Percentiles rank a stretch among this genome's conserved stretches.
Conservation (phyloP, 169 alveolate genomes). For the Perkinsus marinus region DNA sequence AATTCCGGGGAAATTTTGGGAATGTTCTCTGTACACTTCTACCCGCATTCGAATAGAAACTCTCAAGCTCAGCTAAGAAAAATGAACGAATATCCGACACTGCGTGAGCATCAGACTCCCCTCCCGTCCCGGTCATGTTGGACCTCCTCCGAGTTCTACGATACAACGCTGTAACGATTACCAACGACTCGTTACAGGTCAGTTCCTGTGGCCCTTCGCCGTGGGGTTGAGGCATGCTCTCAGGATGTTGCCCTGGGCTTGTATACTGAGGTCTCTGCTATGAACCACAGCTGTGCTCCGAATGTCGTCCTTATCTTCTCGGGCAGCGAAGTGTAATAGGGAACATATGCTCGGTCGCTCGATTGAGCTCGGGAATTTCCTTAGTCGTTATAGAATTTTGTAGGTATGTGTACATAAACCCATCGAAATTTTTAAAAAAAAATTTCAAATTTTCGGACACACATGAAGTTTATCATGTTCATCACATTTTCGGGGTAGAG, state of each 20-base stretch:
- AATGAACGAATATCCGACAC: too few species aligned
- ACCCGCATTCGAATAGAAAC: too few species aligned
- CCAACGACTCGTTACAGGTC: background rate
- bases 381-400: too few species aligned
- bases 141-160: background rate
- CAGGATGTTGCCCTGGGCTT: background rate
- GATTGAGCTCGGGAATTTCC: too few species aligned
- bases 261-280: background rate
- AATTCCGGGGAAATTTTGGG: too few species aligned
- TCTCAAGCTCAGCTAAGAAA: too few species aligned
- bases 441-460: too few species aligned
- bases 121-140: background rate
- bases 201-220: background rate
- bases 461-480: too few species aligned
- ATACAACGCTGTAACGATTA: background rate
- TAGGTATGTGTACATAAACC: too few species aligned
- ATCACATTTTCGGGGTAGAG: too few species aligned
- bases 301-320: background rate
- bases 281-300: background rate
- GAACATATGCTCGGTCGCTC: background rate
- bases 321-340: background rate
- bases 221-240: background rate
- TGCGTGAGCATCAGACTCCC: background rate
- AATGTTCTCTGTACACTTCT: too few species aligned
- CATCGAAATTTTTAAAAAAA: too few species aligned